Percentiles rank a stretch among this genome's conserved stretches.
Conservation (phyloP, 2,329 filamentous ascomycete genomes). For the Juglanconis oblonga region DNA sequence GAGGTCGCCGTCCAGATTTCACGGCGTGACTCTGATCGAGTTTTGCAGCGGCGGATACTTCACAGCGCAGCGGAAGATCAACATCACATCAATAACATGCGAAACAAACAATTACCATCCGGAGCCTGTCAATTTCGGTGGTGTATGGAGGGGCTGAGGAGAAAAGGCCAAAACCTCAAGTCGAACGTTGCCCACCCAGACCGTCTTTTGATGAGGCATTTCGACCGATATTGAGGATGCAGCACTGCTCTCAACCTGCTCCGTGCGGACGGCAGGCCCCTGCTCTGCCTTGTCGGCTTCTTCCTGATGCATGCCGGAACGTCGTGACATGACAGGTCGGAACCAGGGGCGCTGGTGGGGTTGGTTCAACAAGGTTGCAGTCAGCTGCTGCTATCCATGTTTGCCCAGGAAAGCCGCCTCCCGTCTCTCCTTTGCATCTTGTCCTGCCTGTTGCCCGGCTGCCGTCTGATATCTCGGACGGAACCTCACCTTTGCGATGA, state of each 20-base stretch:
- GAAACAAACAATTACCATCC: too few species aligned
- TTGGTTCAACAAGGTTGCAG: constrained; percentile 8
- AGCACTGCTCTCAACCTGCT: constrained; percentile 5
- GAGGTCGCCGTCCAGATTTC: too few species aligned
- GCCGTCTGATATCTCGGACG: neutral
- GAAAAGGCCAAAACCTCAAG: too few species aligned
- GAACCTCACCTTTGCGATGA: neutral
- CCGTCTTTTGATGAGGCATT: constrained; percentile 13
- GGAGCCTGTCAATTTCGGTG: too few species aligned
- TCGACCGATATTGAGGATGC: neutral
- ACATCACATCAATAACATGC: too few species aligned
- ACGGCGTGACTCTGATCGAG: too few species aligned
- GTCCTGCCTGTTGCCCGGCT: neutral
- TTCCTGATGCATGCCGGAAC: neutral
- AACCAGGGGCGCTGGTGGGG: neutral
- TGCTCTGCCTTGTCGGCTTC: neutral
- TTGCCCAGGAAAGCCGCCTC: neutral
- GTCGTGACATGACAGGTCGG: constrained; percentile 1
- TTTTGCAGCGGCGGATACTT: too few species aligned
- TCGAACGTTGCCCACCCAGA: neutral
- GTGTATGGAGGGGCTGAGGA: too few species aligned
- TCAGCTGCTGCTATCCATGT: constrained; percentile 13
- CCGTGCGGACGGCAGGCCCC: neutral
- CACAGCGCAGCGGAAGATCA: too few species aligned
- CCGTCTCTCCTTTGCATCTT: neutral